Base-by-base conservation (phyloP, 768 basidiomycete species). In the Hemileccinum rubropunctum region DNA sequence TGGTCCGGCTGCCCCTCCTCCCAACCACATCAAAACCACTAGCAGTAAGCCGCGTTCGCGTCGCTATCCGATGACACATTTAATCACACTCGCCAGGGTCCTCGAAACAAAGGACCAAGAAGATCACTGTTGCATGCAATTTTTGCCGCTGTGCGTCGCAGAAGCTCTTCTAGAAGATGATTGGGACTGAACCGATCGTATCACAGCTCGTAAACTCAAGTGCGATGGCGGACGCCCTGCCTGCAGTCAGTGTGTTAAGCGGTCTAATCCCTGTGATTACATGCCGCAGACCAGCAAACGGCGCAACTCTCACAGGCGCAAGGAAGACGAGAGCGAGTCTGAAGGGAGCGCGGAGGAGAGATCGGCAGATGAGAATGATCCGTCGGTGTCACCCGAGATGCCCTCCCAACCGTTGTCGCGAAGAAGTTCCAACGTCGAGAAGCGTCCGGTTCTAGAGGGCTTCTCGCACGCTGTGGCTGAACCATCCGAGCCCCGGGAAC, bases 61-160 rank as follows among this genome's bases (percentile, higher is more conserved):
- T 37, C 46, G 26, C 55, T 32, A n/a, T 33, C 39, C 30, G 51
- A 45, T 42, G 41, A 50, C 42, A 33, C 49, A 49, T 57, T 57
- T 55, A 51, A 57, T 30, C 60, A 32, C 42, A 13, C 52, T 49
- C 34, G 51, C 47, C 58, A 82, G 83, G 76, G 64, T 79, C 81
- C 30, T 75, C 76, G 54, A 84, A 85, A 57, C 80, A 80, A 57
- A 78, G 87, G 50, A 80, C 84, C 47, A 91, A 90, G 75, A 91
- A 92, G 70, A 91, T 91, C 47, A 89, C 86, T 18, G 88, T 91
- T 39, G 90, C 90, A 34, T 92, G 90, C 73, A 91, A 92, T 68
- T 92, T 92, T 67, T 92, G 90, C 73, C 85, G 90, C 54, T 91
- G 90, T 91, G 67, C 71, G 88, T 78, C 39, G 36, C 48, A 46